These are phyloP conservation scores for Fusarium napiforme DNA, from an alignment of 2,329 filamentous ascomycete species.

Conservation along the genomic window DNA sequence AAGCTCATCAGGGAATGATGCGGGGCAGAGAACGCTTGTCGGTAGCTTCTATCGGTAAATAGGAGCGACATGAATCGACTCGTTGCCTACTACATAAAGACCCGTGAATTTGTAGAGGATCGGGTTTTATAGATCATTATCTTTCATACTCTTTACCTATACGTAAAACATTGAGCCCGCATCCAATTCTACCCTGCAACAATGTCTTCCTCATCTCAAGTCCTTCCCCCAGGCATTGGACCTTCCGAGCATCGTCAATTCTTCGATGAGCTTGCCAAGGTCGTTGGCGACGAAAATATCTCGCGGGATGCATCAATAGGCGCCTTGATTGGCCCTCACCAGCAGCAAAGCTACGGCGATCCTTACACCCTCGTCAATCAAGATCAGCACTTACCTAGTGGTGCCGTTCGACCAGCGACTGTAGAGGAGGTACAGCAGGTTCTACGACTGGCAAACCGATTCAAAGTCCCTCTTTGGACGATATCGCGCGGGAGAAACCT, in stretches of 20 bases:
- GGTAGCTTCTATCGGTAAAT: background rate
- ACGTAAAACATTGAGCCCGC: background rate
- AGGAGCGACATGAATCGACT: fast-evolving
- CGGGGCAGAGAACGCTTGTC: background rate
- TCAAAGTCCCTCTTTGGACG: background rate
- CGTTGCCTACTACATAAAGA: background rate
- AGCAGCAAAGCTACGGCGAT: background rate
- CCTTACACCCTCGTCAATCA: background rate
- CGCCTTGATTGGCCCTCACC: background rate
- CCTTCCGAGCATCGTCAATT: background rate
- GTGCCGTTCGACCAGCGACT: background rate
- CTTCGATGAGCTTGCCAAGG: background rate
- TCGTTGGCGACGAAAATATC: background rate
- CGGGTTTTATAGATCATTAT: background rate
- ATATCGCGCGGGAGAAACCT: background rate
- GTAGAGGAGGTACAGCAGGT: background rate
- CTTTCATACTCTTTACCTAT: fast-evolving
- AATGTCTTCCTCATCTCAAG: background rate
- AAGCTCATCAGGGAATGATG: background rate
- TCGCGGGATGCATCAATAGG: background rate
- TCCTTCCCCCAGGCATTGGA: background rate
- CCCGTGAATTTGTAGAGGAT: background rate
- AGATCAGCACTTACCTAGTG: background rate
- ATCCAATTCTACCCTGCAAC: fast-evolving
- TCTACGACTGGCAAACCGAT: background rate